phyloP scores from a whole-genome alignment of 768 basidiomycete species.

The Amyloporia xantha region DNA sequence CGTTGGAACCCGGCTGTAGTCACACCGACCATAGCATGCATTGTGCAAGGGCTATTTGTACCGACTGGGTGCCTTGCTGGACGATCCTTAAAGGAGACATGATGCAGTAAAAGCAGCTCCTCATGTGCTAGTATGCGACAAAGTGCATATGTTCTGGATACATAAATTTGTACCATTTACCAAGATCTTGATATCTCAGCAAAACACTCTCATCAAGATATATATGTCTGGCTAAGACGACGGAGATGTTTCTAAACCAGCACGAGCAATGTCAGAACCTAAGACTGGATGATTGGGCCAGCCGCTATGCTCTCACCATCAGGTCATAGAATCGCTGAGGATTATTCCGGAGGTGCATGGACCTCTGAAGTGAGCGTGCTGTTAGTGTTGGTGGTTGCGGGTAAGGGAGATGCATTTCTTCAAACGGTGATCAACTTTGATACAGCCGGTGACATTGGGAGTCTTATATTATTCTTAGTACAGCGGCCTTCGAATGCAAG shows the following conservation, averaged over 20 bases:
- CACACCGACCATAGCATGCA: too few species aligned
- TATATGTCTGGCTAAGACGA: not conserved
- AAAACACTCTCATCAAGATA: not conserved
- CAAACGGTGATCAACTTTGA: not conserved
- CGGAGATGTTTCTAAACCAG: not conserved
- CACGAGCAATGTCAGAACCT: not conserved
- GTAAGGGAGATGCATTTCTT: not conserved
- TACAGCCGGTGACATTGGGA: too few species aligned
- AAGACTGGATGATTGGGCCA: too few species aligned
- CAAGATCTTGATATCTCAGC: not conserved
- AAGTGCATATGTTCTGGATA: too few species aligned
- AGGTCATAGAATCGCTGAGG: not conserved
- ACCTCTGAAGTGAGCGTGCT: not conserved
- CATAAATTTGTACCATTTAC: not conserved
- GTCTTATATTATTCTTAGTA: too few species aligned
- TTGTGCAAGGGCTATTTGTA: too few species aligned
- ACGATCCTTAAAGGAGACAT: too few species aligned
- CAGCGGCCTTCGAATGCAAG: too few species aligned
- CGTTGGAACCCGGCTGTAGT: too few species aligned
- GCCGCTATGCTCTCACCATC: not conserved
- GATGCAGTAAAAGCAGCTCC: not conserved
- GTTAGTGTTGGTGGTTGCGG: not conserved
- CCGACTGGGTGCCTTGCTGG: too few species aligned
- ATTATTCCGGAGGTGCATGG: not conserved
- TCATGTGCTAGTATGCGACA: not conserved